Conservation (phyloP, 225 moss, liverwort and hornwort species). For the Lunularia cruciata region DNA sequence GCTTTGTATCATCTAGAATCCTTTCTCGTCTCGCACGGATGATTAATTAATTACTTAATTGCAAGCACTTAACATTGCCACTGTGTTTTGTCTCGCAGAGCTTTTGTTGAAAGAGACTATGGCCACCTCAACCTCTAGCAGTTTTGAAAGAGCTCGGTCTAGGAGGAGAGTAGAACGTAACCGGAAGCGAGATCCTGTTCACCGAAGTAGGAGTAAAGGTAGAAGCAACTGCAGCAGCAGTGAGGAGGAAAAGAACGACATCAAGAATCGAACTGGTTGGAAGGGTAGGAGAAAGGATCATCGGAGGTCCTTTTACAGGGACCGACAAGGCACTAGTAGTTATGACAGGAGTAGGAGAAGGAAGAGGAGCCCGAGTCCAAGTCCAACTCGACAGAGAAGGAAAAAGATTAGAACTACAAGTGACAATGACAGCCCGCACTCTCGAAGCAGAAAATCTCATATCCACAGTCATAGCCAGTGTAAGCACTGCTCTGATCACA, state of each 20-base stretch:
- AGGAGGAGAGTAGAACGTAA: conserved; percentile 1
- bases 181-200: neutral
- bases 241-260: conserved; percentile 5
- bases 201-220: conserved; percentile 7
- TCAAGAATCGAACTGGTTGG: neutral
- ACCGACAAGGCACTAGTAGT: conserved; percentile 10
- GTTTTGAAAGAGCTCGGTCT: neutral
- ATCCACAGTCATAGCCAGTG: conserved; percentile 9
- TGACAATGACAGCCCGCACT: conserved; percentile 19
- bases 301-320: neutral
- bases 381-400: neutral
- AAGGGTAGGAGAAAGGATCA: neutral
- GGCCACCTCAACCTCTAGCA: conserved; percentile 10
- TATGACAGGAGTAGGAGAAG: conserved; percentile 21
- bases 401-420: conserved; percentile 15
- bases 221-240: conserved; percentile 8
- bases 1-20: too few relatives aligned
- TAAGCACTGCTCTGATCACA: conserved; percentile 16
- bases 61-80: too few relatives aligned
- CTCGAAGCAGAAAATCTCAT: neutral
- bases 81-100: conserved; percentile 5
- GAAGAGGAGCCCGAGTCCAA: conserved; percentile 17
- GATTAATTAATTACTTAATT: too few relatives aligned
- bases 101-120: neutral
- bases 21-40: too few relatives aligned